Base-by-base conservation (phyloP, 2,329 filamentous ascomycete species). In the Botrytis elliptica region DNA sequence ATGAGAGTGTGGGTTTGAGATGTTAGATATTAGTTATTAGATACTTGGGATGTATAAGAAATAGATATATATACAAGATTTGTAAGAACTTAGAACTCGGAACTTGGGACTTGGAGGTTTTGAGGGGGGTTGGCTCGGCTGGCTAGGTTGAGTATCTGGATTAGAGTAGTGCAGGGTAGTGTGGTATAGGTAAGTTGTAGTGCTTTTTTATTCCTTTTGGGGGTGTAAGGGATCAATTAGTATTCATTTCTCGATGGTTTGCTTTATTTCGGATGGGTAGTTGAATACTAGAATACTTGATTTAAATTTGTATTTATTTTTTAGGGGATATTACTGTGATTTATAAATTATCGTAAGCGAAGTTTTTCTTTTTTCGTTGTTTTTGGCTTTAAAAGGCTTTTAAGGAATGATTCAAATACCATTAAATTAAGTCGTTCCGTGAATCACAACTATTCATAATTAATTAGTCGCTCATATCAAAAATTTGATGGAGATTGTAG, bases 91-190 rank as follows among this genome's bases (percentile, higher is more conserved):
- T 2, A 4, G 6, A 46, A 46, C 7, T 46, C 22, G 20, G 44
- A 22, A 18, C 18, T 44, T 20, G 9, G 46, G 3, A 46, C 9
- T 22, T 49, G 20, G 1, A n/a, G 4, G 4, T 3, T 14, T 25
- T 4, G 20, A 10, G 4, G 1, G 46, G 3, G 22, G 0, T 52
- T 14, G 14, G 4, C 4, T 6, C 12, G 10, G 10, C 46, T 52
- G 22, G 10, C 16, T 44, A 20, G 44, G 18, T 2, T 22, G 44
- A 22, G 49, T 14, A 25, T 14, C 46, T 25, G 46, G 0, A 25
- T 52, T 52, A 2, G 33, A 33, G 33, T 33, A 14, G 22, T 1
- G 4, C 14, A 5, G 49, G 5, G 1, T 18, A 6, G 42, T 18
- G 42, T 42, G 18, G 42, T 42, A 52, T 25, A 5, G 46, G 4